Percentiles rank a stretch among this genome's conserved stretches.
phyloP scores from a whole-genome alignment of 345 rosid species.

The Zanthoxylum bungeanum region DNA sequence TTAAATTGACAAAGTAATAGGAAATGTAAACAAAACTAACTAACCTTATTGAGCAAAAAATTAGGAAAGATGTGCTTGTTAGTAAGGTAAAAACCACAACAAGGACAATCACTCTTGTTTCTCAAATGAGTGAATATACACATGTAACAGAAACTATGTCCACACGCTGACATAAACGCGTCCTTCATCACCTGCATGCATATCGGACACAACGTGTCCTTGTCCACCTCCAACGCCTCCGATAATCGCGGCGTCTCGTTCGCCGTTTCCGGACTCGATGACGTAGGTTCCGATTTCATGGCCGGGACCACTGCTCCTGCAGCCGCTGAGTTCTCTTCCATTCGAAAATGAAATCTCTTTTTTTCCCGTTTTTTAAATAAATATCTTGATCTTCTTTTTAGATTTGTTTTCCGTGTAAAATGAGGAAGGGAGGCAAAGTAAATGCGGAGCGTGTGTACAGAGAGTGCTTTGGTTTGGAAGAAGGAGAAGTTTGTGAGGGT shows the following conservation, averaged over 20 bases:
- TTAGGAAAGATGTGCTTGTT: slow-evolving; percentile 45
- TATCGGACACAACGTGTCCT: slow-evolving; percentile 51
- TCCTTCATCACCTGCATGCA: slow-evolving; percentile 57
- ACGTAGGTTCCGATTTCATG: slow-evolving; percentile 17
- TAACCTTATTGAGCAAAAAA: slow-evolving; percentile 51
- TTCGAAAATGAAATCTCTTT: background rate
- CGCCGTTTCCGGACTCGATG: slow-evolving; percentile 1
- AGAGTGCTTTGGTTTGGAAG: no score
- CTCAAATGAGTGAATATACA: slow-evolving; percentile 49
- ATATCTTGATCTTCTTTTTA: background rate
- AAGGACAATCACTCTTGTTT: slow-evolving; percentile 53
- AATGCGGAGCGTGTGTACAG: background rate
- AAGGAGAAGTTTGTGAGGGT: slow-evolving; percentile 24
- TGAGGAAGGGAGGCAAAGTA: background rate
- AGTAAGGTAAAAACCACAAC: slow-evolving; percentile 44
- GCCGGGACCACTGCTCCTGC: slow-evolving; percentile 31
- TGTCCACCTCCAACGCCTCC: slow-evolving; percentile 23
- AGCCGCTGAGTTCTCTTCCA: slow-evolving; percentile 30
- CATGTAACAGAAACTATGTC: slow-evolving; percentile 53
- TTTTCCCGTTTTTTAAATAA: background rate
- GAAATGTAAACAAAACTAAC: background rate
- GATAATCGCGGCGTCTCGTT: background rate
- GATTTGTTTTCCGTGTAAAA: background rate
- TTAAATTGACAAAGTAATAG: background rate
- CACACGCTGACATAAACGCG: slow-evolving; percentile 52